Evolutionary conservation across 2,329 filamentous ascomycete genomes (phyloP), one percentile per base, ranked within the genome.

Genomic region (Talaromyces rugulosus): DNA sequence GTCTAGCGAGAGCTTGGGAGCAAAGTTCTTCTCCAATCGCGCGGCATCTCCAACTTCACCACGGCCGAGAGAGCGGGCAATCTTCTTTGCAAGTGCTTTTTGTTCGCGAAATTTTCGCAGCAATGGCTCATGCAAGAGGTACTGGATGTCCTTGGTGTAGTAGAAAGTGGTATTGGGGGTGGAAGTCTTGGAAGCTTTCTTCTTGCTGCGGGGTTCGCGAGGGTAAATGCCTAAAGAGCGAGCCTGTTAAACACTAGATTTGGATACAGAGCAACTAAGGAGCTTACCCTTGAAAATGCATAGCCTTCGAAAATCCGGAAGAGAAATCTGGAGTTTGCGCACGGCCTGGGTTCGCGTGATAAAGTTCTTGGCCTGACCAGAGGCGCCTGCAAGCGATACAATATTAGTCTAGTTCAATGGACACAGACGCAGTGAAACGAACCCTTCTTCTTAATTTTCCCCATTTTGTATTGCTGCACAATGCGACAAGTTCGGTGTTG

Each of bases 1-100:
- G 75, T 99, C 92, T 70, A 99, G 87, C 63, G 91, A 93, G 78
- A 98, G 90, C 73, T 89, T 88, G 64, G 94, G 91, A 76, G 91
- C 93, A 72, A 92, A 89, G 62, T 91, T 96, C 83, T 92, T 92
- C 82, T 99, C 94, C 63, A 96, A 82, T 67, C 94, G 88, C 70
- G 90, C 86, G 53, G 95, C 95, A 82, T 97, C 92, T 71, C 87
- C 84, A 64, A 95, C 88, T 80, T 99, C 92, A 75, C 94, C 94
- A 73, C 94, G 88, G 60, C 95, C 95, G 59, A 99, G 85, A 4
- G 94, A 95, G 73, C 88, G 88, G 50, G 91, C 90, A 72, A 99
- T 98, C 85, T 99, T 99, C 86, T 97, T 98, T 75, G 95, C 91
- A 66, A 99, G 87, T 6, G 90, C 85, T 80, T 99, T 99, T 77